A percentile compares a stretch with the other conserved stretches of the same genome.
Conservation (phyloP, 139 green algal genomes). For the Mychonastes homosphaera region DNA sequence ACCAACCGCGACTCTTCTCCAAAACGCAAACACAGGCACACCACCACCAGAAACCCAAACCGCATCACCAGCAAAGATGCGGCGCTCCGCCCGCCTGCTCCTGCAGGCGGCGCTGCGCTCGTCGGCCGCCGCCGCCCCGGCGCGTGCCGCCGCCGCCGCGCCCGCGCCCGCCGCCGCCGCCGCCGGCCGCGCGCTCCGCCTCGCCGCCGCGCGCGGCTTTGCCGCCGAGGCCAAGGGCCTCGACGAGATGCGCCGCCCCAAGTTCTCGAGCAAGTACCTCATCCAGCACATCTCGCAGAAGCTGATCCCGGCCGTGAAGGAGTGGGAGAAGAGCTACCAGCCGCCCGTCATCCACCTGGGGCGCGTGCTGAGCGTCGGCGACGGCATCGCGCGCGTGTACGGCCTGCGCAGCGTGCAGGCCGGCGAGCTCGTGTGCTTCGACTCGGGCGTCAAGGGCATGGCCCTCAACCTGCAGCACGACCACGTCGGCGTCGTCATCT, state of each 20-base stretch:
- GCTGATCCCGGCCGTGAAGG: constrained; percentile 39
- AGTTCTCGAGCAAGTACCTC: constrained; percentile 56
- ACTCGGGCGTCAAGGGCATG: constrained; percentile 69
- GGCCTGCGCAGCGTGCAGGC: constrained; percentile 49
- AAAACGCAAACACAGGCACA: no score
- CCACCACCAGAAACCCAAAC: no score
- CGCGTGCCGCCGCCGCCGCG: no score
- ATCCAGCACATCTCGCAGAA: constrained; percentile 49
- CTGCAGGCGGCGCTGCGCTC: no score
- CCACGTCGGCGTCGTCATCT: constrained; percentile 55
- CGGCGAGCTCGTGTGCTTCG: constrained; percentile 83
- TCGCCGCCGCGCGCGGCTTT: no score
- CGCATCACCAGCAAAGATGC: no score
- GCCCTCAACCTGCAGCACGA: constrained; percentile 72
- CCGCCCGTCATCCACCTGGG: constrained; percentile 56
- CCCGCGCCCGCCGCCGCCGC: no score
- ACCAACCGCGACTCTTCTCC: no score
- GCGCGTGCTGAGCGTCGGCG: constrained; percentile 72
- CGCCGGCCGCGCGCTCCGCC: no score
- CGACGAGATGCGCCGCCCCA: constrained; percentile 44
- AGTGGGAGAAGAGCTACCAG: constrained; percentile 44
- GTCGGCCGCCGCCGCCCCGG: no score
- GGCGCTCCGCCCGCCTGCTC: no score
- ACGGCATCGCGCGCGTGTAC: constrained; percentile 84
- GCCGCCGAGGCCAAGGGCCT: constrained; percentile 32